A percentile compares a stretch with the other conserved stretches of the same genome.
Conservation (phyloP, 2,329 filamentous ascomycete species). For the Fusarium domesticum region DNA sequence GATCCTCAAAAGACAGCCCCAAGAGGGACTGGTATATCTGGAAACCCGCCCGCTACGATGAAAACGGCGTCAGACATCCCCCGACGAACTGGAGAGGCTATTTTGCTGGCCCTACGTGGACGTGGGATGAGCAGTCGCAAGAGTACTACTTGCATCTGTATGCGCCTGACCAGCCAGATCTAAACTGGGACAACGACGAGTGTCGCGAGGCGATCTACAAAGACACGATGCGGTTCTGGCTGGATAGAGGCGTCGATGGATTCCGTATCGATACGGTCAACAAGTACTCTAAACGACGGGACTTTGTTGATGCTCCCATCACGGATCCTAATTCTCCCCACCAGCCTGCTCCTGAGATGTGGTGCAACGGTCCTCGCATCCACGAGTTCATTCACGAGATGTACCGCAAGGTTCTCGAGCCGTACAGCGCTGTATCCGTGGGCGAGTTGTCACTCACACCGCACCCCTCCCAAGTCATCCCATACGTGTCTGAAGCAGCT, state of each 20-base stretch:
- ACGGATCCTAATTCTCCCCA: constrained; percentile 37
- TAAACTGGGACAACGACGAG: constrained; percentile 71
- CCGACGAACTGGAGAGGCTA: constrained; percentile 57
- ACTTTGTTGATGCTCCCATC: constrained; percentile 52
- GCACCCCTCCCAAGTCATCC: constrained; percentile 48
- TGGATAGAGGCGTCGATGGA: constrained; percentile 63
- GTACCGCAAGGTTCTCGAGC: constrained; percentile 47
- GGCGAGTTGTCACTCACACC: constrained; percentile 60
- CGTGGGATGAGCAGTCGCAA: constrained; percentile 48
- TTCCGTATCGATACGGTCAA: constrained; percentile 69
- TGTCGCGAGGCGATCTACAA: constrained; percentile 66
- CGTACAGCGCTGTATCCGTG: constrained; percentile 59
- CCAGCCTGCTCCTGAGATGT: constrained; percentile 48
- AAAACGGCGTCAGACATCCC: constrained; percentile 51
- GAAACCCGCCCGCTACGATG: constrained; percentile 54
- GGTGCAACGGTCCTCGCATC: constrained; percentile 60
- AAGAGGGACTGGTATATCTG: constrained; percentile 66
- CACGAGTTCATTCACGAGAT: constrained; percentile 62
- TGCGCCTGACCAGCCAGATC: constrained; percentile 66
- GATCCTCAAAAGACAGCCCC: constrained; percentile 46
- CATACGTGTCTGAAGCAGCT: constrained; percentile 52
- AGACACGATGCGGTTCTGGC: constrained; percentile 68
- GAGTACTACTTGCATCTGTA: constrained; percentile 63
- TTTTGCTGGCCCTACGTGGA: constrained; percentile 50
- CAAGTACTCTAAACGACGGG: constrained; percentile 60